These are phyloP conservation scores for Periconia sp. DNA, from an alignment of 2,329 filamentous ascomycete genomes.

Conservation along the genomic window DNA sequence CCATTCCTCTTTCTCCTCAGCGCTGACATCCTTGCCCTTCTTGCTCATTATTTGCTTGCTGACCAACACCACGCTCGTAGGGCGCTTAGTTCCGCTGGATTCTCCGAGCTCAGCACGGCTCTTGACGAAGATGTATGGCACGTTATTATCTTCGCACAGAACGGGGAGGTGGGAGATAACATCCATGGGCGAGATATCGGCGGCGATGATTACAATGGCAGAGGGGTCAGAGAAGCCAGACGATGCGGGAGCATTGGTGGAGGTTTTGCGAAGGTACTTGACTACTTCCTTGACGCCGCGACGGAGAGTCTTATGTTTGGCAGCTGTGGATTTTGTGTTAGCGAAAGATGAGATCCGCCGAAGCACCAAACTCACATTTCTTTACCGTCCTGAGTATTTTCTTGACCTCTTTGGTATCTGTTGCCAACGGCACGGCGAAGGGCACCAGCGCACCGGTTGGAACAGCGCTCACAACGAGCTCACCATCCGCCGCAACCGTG, in stretches of 20 bases:
- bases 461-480: constrained; percentile 50
- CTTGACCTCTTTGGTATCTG: constrained; percentile 72
- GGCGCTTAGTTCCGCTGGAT: constrained; percentile 92
- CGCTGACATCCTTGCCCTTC: constrained; percentile 55
- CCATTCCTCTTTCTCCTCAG: constrained; percentile 55
- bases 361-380: constrained; percentile 55
- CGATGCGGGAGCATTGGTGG: constrained; percentile 68
- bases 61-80: constrained; percentile 94
- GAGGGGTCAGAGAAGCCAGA: constrained; percentile 62
- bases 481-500: constrained; percentile 50
- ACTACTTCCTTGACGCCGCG: constrained; percentile 99
- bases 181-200: constrained; percentile 97
- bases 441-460: constrained; percentile 70
- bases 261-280: constrained; percentile 94
- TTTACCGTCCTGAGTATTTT: constrained; percentile 70
- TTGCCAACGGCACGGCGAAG: constrained; percentile 80
- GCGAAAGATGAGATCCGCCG: constrained; percentile 1
- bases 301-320: constrained; percentile 94
- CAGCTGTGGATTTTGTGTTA: constrained; percentile 64
- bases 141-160: constrained; percentile 96
- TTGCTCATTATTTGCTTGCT: constrained; percentile 58
- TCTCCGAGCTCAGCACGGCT: constrained; percentile 92
- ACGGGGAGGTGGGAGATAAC: constrained; percentile 98
- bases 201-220: constrained; percentile 86
- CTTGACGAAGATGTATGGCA: constrained; percentile 94